Conservation (phyloP, 176 grass and related monocot genomes). For the Oryza nivara region DNA sequence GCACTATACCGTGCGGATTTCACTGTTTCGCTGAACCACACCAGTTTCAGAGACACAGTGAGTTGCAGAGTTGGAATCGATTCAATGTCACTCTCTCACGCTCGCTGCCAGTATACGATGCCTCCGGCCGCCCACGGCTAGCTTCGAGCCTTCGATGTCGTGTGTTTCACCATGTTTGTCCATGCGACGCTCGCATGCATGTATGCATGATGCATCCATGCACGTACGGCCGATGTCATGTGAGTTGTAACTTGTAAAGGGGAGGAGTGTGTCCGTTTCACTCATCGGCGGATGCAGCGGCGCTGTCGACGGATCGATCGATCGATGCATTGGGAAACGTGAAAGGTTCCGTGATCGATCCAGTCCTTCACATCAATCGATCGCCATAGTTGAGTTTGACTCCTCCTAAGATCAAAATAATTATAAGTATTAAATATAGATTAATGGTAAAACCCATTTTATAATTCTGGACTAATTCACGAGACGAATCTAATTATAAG, state of each 20-base stretch:
- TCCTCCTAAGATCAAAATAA: neutral
- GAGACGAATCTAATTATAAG: too few species aligned
- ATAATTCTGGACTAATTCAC: too few species aligned
- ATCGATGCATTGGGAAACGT: neutral
- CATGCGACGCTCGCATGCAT: neutral
- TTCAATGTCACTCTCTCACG: neutral
- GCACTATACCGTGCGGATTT: neutral
- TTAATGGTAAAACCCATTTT: too few species aligned
- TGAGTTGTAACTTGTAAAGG: neutral
- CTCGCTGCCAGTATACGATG: neutral
- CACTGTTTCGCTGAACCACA: neutral
- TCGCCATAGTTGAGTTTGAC: neutral
- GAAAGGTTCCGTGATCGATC: neutral
- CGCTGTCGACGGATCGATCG: conserved; percentile 7
- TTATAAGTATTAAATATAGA: too few species aligned
- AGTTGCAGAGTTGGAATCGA: neutral
- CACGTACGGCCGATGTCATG: neutral
- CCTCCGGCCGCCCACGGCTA: neutral
- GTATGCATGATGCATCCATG: neutral
- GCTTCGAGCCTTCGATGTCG: neutral
- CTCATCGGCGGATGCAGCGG: neutral
- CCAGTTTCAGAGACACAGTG: neutral
- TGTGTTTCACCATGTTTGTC: neutral
- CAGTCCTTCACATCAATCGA: neutral
- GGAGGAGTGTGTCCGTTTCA: neutral